Conservation (phyloP, 1,284 basidiomycete genomes). For the Ganoderma lingzhi region DNA sequence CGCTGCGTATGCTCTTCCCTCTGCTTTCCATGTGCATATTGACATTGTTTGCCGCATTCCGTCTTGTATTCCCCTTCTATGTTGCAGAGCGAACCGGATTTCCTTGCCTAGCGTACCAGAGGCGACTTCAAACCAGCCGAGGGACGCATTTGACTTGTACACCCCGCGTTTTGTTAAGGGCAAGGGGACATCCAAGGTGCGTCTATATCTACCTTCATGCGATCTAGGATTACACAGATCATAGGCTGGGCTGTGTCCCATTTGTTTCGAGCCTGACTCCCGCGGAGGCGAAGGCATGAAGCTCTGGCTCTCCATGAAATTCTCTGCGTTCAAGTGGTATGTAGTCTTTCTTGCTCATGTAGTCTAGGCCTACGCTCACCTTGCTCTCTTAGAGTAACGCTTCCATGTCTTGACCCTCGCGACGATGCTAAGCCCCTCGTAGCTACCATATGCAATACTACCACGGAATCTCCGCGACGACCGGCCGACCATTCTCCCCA, state of each 20-base stretch:
- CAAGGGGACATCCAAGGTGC: conserved; percentile 64
- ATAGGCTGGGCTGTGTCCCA: conserved; percentile 74
- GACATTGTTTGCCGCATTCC: not conserved
- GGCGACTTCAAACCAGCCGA: conserved; percentile 65
- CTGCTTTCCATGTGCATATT: conserved; percentile 4
- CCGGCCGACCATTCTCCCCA: conserved; percentile 77
- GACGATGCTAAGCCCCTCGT: not conserved
- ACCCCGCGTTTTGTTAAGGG: conserved; percentile 82
- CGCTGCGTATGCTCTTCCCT: conserved; percentile 36
- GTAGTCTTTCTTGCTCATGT: conserved; percentile 15
- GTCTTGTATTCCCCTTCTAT: too few relatives aligned
- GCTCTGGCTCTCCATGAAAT: conserved; percentile 80
- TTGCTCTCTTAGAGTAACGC: not conserved
- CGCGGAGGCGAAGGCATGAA: conserved; percentile 72
- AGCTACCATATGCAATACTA: conserved; percentile 85
- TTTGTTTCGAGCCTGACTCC: conserved; percentile 68
- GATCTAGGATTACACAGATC: not conserved
- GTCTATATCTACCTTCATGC: conserved; percentile 4
- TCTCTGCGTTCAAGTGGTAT: conserved; percentile 83
- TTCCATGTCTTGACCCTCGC: not conserved
- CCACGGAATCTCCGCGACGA: conserved; percentile 72
- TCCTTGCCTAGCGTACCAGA: conserved; percentile 45
- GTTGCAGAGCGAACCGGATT: conserved; percentile 11
- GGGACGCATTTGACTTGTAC: conserved; percentile 70
- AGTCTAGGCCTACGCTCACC: not conserved